These are phyloP conservation scores for Thelephora terrestris DNA, from an alignment of 1,284 basidiomycete genomes.

Conservation along the genomic window DNA sequence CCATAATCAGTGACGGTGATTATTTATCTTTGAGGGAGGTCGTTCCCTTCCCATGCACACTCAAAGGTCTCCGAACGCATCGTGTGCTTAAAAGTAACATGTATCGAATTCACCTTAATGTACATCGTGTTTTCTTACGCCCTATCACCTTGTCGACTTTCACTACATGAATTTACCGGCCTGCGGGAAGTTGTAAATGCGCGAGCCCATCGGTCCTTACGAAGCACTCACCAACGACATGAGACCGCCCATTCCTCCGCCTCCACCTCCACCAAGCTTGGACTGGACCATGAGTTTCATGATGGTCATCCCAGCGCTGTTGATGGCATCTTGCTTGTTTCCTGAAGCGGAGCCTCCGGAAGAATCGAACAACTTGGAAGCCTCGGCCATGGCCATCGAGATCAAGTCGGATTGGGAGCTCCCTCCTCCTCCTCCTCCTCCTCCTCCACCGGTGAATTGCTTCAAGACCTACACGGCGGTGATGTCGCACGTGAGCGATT, in stretches of 20 bases:
- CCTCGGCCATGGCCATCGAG: constrained; percentile 77
- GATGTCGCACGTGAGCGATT: not conserved
- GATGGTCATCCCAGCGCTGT: constrained; percentile 73
- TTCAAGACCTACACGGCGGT: constrained; percentile 39
- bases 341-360: constrained; percentile 55
- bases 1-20: too few relatives aligned
- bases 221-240: constrained; percentile 39
- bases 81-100: too few relatives aligned
- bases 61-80: too few relatives aligned
- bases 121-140: too few relatives aligned
- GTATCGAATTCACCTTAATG: too few relatives aligned
- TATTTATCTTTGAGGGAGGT: too few relatives aligned
- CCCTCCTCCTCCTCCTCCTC: constrained; percentile 32
- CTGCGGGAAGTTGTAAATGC: too few relatives aligned
- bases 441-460: constrained; percentile 41
- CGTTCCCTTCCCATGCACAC: too few relatives aligned
- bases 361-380: constrained; percentile 61
- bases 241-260: constrained; percentile 52
- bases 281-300: constrained; percentile 71
- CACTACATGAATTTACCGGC: too few relatives aligned
- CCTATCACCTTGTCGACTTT: too few relatives aligned
- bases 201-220: too few relatives aligned
- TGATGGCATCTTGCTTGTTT: constrained; percentile 74
- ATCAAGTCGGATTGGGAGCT: constrained; percentile 55
- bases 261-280: constrained; percentile 58